Conservation (phyloP, 2,329 filamentous ascomycete species). For the Colletotrichum sublineola region DNA sequence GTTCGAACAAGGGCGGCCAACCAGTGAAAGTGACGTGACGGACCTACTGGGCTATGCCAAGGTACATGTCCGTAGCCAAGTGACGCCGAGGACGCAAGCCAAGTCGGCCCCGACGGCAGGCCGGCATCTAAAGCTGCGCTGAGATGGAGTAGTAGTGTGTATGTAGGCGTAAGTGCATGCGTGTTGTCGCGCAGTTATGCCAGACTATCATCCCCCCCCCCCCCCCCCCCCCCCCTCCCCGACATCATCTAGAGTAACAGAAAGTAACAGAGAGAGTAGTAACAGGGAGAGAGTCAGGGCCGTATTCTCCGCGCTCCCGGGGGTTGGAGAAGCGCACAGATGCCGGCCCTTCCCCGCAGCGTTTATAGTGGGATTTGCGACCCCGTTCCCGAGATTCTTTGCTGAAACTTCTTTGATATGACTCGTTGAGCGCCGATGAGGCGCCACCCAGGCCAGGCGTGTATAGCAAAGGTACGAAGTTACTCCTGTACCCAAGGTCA, state of each 20-base stretch:
- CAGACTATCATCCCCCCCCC: background rate
- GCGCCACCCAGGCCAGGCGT: no score
- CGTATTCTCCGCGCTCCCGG: slow-evolving; percentile 37
- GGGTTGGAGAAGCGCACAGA: slow-evolving; percentile 26
- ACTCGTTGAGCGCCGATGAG: slow-evolving; percentile 20
- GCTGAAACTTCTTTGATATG: slow-evolving; percentile 20
- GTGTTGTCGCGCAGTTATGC: background rate
- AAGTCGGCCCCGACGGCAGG: slow-evolving; percentile 31
- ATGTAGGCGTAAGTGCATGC: no score
- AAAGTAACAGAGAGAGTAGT: background rate
- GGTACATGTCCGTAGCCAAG: background rate
- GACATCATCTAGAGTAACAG: background rate
- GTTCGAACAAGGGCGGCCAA: slow-evolving; percentile 10
- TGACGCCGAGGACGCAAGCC: slow-evolving; percentile 22
- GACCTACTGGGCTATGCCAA: slow-evolving; percentile 8
- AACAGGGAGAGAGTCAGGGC: slow-evolving; percentile 2
- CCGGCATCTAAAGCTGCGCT: slow-evolving; percentile 7
- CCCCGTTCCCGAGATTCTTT: background rate
- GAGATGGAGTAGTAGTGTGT: background rate
- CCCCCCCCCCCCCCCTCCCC: background rate
- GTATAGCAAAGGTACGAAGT: no score
- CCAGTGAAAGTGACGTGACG: slow-evolving; percentile 32
- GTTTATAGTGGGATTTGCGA: background rate
- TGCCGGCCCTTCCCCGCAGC: slow-evolving; percentile 25
- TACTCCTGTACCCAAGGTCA: background rate